These are phyloP conservation scores for Cyanidiococcus yangmingshanensis DNA, from an alignment of 23 red algal species.

Conservation along the genomic window DNA sequence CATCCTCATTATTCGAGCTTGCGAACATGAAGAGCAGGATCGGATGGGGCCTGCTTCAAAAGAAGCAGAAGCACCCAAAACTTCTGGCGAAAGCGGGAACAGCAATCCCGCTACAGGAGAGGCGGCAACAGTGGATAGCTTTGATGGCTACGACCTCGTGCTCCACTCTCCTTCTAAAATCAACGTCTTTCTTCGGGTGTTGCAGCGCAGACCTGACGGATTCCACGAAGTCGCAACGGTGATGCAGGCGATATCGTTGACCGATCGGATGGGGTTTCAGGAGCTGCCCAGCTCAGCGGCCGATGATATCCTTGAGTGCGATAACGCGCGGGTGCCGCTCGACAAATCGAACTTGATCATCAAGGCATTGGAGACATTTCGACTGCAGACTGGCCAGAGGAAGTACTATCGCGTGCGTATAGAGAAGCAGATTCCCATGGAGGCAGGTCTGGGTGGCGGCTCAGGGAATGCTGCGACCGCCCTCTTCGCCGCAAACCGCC, in stretches of 20 bases:
- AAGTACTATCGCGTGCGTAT: conserved; percentile 56
- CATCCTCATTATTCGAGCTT: too few relatives aligned
- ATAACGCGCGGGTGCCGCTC: conserved; percentile 45
- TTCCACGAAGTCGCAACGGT: conserved; percentile 85
- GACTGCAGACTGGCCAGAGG: conserved; percentile 29
- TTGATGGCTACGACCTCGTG: neutral
- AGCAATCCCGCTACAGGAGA: too few relatives aligned
- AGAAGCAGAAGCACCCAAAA: too few relatives aligned
- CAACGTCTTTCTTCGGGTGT: conserved; percentile 86
- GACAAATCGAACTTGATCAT: conserved; percentile 78
- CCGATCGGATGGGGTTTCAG: conserved; percentile 66
- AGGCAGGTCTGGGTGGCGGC: conserved; percentile 89
- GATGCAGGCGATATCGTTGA: conserved; percentile 82
- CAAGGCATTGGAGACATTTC: conserved; percentile 56
- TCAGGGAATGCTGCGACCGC: conserved; percentile 91
- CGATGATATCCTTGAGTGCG: conserved; percentile 50
- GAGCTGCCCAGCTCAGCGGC: conserved; percentile 29
- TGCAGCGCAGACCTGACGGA: conserved; percentile 53
- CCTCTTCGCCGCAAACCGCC: conserved; percentile 74
- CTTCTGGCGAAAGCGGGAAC: too few relatives aligned
- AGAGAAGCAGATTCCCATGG: conserved; percentile 64
- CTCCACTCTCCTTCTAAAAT: conserved; percentile 56
- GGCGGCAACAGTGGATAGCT: too few relatives aligned
- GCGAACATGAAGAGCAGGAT: too few relatives aligned
- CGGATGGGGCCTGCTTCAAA: too few relatives aligned